phyloP scores from a whole-genome alignment of 2,329 filamentous ascomycete species.

The Claviceps africana region DNA sequence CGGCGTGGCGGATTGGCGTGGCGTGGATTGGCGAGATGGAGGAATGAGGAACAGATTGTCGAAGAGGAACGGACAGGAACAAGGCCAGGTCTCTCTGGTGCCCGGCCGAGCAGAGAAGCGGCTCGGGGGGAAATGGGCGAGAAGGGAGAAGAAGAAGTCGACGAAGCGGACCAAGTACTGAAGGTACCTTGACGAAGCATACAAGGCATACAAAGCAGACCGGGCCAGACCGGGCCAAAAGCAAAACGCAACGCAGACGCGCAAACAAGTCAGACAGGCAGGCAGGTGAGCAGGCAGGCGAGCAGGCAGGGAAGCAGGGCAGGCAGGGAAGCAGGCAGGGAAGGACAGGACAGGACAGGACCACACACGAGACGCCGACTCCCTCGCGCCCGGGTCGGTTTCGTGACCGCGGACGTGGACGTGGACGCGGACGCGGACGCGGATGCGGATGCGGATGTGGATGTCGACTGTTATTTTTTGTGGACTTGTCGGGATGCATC shows the following conservation, averaged over 20 bases:
- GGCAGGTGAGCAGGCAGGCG: no score
- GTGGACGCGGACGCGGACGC: no score
- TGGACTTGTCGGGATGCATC: not conserved
- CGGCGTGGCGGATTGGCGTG: not conserved
- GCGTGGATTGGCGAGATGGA: not conserved
- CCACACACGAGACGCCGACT: no score
- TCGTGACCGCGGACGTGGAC: not conserved
- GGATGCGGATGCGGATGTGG: no score
- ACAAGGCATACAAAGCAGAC: not conserved
- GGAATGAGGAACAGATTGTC: not conserved
- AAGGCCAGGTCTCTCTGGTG: not conserved
- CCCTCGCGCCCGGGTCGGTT: not conserved
- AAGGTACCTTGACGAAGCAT: not conserved
- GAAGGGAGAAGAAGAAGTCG: not conserved
- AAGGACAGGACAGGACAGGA: not conserved
- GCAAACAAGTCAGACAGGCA: not conserved
- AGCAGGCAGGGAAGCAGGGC: not conserved
- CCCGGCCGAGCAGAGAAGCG: not conserved
- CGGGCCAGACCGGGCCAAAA: not conserved
- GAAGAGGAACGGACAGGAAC: not conserved
- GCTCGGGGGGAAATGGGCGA: not conserved
- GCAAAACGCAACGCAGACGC: not conserved
- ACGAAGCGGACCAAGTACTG: not conserved
- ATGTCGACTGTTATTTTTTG: not conserved
- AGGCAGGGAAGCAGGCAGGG: no score